Evolutionary conservation across 2,329 filamentous ascomycete genomes (phyloP).

Genomic region (Rosellinia necatrix): DNA sequence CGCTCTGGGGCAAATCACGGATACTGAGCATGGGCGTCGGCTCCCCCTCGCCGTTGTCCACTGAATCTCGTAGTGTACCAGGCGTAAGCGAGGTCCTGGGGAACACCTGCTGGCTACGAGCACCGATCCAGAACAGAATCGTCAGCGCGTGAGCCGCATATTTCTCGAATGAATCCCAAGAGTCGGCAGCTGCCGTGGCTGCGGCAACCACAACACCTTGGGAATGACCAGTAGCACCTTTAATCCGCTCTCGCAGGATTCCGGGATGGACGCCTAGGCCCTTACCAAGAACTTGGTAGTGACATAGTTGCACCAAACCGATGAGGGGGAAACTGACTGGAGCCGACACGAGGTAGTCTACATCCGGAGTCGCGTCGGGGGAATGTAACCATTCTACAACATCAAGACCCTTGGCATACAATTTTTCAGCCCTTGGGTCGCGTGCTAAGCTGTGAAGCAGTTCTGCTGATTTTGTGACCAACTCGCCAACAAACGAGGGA

Average conservation of each 20-base stretch:
- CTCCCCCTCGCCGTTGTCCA: conserved; percentile 90
- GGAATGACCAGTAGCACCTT: conserved; percentile 92
- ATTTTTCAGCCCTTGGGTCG: conserved; percentile 86
- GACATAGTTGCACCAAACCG: conserved; percentile 91
- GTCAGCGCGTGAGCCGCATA: conserved; percentile 80
- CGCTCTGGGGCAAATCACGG: conserved; percentile 82
- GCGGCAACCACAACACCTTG: conserved; percentile 95
- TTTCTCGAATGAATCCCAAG: conserved; percentile 89
- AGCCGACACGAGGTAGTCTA: conserved; percentile 91
- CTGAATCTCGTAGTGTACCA: conserved; percentile 86
- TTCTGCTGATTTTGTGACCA: conserved; percentile 80
- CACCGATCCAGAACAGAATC: conserved; percentile 98
- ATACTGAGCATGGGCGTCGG: conserved; percentile 99
- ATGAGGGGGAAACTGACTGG: conserved; percentile 96
- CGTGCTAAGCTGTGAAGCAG: conserved; percentile 84
- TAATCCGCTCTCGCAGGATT: conserved; percentile 80
- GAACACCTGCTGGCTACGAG: conserved; percentile 95
- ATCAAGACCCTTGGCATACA: conserved; percentile 96
- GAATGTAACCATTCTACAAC: conserved; percentile 92
- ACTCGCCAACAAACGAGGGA: conserved; percentile 84
- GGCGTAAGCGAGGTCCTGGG: conserved; percentile 93
- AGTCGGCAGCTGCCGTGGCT: conserved; percentile 85
- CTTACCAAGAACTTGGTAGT: conserved; percentile 94
- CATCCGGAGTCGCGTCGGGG: conserved; percentile 86
- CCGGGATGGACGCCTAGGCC: conserved; percentile 88